Percentiles rank a stretch among this genome's conserved stretches.
These are phyloP conservation scores for Anethum foeniculum DNA, from an alignment of 140 eudicot genomes.

Conservation along the genomic window DNA sequence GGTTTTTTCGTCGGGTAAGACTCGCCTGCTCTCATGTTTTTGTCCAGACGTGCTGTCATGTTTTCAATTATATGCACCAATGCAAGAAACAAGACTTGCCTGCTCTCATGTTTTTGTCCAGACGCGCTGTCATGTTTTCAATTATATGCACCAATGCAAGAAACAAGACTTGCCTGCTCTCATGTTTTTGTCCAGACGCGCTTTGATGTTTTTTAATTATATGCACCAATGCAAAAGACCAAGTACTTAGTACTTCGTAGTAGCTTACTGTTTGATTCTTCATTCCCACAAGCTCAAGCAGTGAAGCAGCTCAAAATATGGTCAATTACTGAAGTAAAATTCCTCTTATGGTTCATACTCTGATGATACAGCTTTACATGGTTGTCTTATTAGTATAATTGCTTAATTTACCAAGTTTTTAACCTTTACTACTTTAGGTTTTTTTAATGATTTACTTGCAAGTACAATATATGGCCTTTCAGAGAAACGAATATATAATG, in stretches of 20 bases:
- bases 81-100: no score
- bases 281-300: neutral
- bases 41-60: no score
- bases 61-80: no score
- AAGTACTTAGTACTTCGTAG: neutral
- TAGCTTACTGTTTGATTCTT: neutral
- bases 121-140: neutral
- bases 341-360: neutral
- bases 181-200: neutral
- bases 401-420: neutral
- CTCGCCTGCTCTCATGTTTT: neutral
- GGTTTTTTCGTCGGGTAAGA: constrained; percentile 87
- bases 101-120: neutral
- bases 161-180: neutral
- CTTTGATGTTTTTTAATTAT: neutral
- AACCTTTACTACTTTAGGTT: neutral
- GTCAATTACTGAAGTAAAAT: neutral
- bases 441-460: neutral
- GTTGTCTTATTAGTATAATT: neutral
- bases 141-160: no score
- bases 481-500: neutral
- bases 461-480: neutral
- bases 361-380: neutral
- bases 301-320: neutral
- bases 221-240: neutral